Conservation (phyloP, 2,329 filamentous ascomycete genomes). For the Phaeosphaeria sp. region DNA sequence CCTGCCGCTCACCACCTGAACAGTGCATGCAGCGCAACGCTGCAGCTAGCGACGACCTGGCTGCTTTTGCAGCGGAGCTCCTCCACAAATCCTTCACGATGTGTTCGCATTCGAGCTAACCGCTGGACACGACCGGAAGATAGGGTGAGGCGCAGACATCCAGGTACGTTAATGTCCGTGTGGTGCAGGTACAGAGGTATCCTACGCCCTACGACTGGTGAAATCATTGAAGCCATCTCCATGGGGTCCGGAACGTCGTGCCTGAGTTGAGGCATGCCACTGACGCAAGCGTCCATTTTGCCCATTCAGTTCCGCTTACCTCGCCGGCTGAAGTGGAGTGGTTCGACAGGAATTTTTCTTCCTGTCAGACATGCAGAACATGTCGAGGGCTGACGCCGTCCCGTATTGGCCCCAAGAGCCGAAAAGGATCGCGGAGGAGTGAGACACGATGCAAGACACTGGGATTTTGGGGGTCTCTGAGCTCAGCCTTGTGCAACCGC, state of each 20-base stretch:
- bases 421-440: constrained; percentile 19
- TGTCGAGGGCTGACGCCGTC: constrained; percentile 6
- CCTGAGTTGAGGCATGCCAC: constrained; percentile 28
- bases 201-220: constrained; percentile 12
- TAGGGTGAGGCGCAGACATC: constrained; percentile 28
- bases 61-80: constrained; percentile 29
- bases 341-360: constrained; percentile 30
- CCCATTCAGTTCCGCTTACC: constrained; percentile 6
- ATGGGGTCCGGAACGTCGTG: constrained; percentile 38
- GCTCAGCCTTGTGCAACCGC: constrained; percentile 27
- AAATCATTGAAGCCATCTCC: background rate
- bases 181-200: constrained; percentile 29
- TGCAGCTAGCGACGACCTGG: constrained; percentile 22
- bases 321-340: constrained; percentile 25
- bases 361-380: constrained; percentile 13
- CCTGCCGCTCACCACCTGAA: constrained; percentile 19
- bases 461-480: constrained; percentile 24
- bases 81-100: constrained; percentile 14
- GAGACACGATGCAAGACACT: constrained; percentile 21
- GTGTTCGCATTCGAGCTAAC: constrained; percentile 16
- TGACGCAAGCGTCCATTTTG: constrained; percentile 9
- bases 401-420: constrained; percentile 19
- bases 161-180: constrained; percentile 29
- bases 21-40: constrained; percentile 17
- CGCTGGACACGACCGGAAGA: constrained; percentile 30